These are phyloP conservation scores for Colletotrichum higginsianum DNA, from an alignment of 2,329 filamentous ascomycete genomes.

Conservation along the genomic window DNA sequence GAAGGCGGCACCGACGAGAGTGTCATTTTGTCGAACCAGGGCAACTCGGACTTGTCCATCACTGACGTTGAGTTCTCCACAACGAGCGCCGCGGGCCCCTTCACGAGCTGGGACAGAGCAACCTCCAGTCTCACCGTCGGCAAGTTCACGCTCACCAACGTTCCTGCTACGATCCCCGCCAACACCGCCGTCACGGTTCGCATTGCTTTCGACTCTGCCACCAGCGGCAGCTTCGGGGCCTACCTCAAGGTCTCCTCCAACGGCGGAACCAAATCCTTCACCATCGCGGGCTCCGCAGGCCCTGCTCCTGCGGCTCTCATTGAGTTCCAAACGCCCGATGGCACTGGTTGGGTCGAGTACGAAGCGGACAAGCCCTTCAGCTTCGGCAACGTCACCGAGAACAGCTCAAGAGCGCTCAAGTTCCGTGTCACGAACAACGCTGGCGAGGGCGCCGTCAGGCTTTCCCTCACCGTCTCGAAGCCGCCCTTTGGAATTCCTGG, in stretches of 20 bases:
- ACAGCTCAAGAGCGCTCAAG: slow-evolving; percentile 61
- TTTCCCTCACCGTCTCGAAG: slow-evolving; percentile 73
- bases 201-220: slow-evolving; percentile 63
- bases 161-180: slow-evolving; percentile 61
- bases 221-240: slow-evolving; percentile 63
- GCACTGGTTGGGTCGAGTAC: slow-evolving; percentile 65
- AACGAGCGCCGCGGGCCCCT: slow-evolving; percentile 61
- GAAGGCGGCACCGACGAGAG: slow-evolving; percentile 58
- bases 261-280: slow-evolving; percentile 65
- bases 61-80: slow-evolving; percentile 60
- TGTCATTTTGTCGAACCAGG: slow-evolving; percentile 65
- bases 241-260: slow-evolving; percentile 64
- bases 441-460: slow-evolving; percentile 58
- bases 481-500: slow-evolving; percentile 70
- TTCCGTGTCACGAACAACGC: slow-evolving; percentile 70
- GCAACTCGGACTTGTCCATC: slow-evolving; percentile 62
- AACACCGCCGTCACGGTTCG: slow-evolving; percentile 57
- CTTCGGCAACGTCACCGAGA: slow-evolving; percentile 70
- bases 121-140: slow-evolving; percentile 58
- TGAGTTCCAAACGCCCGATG: slow-evolving; percentile 69
- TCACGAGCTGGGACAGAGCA: slow-evolving; percentile 54
- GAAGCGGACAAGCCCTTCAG: slow-evolving; percentile 60
- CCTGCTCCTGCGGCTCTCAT: slow-evolving; percentile 64
- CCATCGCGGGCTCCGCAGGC: slow-evolving; percentile 65
- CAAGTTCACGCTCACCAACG: slow-evolving; percentile 62